phyloP scores from a whole-genome alignment of 2,329 filamentous ascomycete genomes.

The Sporothrix mexicana region DNA sequence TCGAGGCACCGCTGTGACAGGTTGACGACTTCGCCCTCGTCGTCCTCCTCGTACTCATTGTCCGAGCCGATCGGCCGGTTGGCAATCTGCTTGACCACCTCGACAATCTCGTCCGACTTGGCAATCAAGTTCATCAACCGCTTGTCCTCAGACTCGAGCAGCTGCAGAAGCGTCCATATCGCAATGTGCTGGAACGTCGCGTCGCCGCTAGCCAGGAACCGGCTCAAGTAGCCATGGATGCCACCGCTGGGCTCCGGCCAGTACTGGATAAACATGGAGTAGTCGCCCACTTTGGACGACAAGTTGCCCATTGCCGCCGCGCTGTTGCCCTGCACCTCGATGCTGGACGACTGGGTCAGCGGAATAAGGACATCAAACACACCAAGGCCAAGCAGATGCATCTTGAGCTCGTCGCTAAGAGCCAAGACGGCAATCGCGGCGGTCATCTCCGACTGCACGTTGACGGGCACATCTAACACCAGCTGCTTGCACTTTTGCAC shows the following conservation, averaged over 20 bases:
- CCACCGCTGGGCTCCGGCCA: conserved; percentile 93
- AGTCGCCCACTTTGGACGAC: conserved; percentile 97
- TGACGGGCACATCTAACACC: conserved; percentile 88
- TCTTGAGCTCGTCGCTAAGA: conserved; percentile 93
- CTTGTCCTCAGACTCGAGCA: conserved; percentile 93
- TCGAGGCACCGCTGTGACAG: conserved; percentile 90
- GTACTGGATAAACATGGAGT: conserved; percentile 92
- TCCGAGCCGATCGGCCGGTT: conserved; percentile 88
- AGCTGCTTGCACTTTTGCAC: conserved; percentile 99
- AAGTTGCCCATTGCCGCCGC: conserved; percentile 94
- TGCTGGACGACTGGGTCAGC: conserved; percentile 90
- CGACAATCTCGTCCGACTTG: conserved; percentile 87
- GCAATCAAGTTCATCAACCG: conserved; percentile 86
- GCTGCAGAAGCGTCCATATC: conserved; percentile 94
- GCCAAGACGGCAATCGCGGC: conserved; percentile 97
- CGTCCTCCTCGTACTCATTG: conserved; percentile 84
- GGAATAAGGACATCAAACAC: conserved; percentile 97
- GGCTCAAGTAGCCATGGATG: conserved; percentile 91
- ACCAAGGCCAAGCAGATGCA: conserved; percentile 84
- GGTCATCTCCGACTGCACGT: conserved; percentile 98
- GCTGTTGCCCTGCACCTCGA: conserved; percentile 98
- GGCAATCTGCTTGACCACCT: conserved; percentile 89
- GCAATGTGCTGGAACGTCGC: conserved; percentile 99
- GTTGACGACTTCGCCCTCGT: conserved; percentile 90
- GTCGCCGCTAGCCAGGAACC: conserved; percentile 92